Evolutionary conservation across 2,329 filamentous ascomycete species (phyloP), one percentile per base, ranked within the genome.

Genomic region (Leptosphaerulina australis): DNA sequence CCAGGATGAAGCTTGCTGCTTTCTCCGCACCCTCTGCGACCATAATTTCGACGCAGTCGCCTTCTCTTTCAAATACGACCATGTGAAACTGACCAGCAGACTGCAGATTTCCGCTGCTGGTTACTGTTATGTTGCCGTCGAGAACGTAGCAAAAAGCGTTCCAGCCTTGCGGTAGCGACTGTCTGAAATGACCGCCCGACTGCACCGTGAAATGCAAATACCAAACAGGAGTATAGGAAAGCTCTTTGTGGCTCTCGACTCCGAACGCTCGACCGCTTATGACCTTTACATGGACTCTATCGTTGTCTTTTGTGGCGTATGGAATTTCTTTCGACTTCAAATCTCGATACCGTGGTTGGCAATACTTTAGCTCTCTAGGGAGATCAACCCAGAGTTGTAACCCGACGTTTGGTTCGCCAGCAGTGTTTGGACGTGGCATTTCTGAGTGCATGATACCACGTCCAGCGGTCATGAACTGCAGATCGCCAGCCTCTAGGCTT

Each of bases 401-500:
- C 22, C 92, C 92, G 50, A 93, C 81, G 71, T 91, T 95, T 50
- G 86, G 78, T 49, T 78, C 83, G 31, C 89, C 89, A 69, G 93
- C 88, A 0, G 79, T 69, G 68, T 90, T 89, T 67, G 88, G 83
- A 43, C 83, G 81, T 8, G 92, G 93, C 90, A 97, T 96, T 76
- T 97, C 93, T 28, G 91, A 90, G 73, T 97, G 93, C 74, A 96
- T 88, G 66, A 97, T 93, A 29, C 92, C 92, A n/a, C 81, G 79
- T 4, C 92, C 92, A 0, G 92, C 92, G 0, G 92, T 96, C 93
- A 97, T 97, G 80, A 97, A 97, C 70, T 97, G 93, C 38, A 97
- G 77, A 69, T 96, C 92, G n/a, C 92, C 92, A 0, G 88, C 75
- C 50, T 86, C 81, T 61, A 97, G 89, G 3, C 88, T 92, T 49